Percentiles rank a stretch among this genome's conserved stretches.
These are phyloP conservation scores for Leptosphaerulina australis DNA, from an alignment of 2,329 filamentous ascomycete species.

Conservation along the genomic window DNA sequence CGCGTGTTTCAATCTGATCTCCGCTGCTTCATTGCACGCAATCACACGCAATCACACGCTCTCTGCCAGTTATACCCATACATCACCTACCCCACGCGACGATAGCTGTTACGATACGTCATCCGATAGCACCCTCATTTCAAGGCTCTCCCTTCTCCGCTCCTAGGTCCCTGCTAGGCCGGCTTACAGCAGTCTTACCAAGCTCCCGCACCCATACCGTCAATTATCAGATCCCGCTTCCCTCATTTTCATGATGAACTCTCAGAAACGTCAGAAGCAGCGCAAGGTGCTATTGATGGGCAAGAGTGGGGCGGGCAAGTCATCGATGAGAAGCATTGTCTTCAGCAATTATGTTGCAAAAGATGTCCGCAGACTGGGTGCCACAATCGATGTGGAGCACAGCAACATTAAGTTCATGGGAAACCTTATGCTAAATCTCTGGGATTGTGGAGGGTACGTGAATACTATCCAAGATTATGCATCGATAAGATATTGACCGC, in stretches of 20 bases:
- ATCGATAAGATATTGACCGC: slow-evolving; percentile 15
- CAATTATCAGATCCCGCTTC: slow-evolving; percentile 1
- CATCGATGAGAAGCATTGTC: slow-evolving; percentile 97
- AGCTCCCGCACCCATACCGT: not conserved
- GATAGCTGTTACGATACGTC: slow-evolving; percentile 16
- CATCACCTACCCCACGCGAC: slow-evolving; percentile 1
- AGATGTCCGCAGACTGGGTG: slow-evolving; percentile 88
- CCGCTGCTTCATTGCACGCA: not conserved
- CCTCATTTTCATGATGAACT: slow-evolving; percentile 46
- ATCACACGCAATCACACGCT: not conserved
- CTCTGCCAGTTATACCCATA: not conserved
- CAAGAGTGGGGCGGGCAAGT: slow-evolving; percentile 96
- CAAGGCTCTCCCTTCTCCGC: not conserved
- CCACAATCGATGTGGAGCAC: slow-evolving; percentile 97
- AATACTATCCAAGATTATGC: not conserved
- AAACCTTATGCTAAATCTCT: slow-evolving; percentile 94
- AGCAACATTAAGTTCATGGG: slow-evolving; percentile 99
- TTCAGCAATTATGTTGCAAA: slow-evolving; percentile 99
- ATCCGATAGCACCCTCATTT: slow-evolving; percentile 6
- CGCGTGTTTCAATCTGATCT: not conserved
- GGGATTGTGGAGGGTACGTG: slow-evolving; percentile 89
- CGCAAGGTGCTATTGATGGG: slow-evolving; percentile 69
- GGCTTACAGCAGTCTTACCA: not conserved
- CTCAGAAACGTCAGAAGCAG: slow-evolving; percentile 58
- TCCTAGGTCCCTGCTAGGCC: not conserved